Percentiles rank a stretch among this genome's conserved stretches.
phyloP scores from a whole-genome alignment of 225 moss, liverwort and hornwort genomes.

The Asterella californica region DNA sequence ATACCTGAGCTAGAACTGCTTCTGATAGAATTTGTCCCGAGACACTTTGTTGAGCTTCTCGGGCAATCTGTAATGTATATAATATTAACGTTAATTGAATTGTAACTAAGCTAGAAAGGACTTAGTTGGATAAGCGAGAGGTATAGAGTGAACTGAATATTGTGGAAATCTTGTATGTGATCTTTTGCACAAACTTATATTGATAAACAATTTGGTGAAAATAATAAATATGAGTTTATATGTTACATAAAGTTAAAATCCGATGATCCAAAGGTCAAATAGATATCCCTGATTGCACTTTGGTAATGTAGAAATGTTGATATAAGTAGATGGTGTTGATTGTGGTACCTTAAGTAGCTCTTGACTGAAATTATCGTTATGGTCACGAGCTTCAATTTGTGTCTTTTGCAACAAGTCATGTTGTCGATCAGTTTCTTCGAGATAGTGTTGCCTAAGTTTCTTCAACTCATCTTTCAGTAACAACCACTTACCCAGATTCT shows the following conservation, averaged over 20 bases:
- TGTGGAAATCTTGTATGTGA: background rate
- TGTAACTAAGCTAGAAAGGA: background rate
- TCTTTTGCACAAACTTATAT: background rate
- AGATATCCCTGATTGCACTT: too few species aligned
- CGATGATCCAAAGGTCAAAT: too few species aligned
- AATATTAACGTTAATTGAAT: background rate
- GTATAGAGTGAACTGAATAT: background rate
- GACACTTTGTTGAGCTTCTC: slow-evolving; percentile 69
- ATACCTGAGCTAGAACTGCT: slow-evolving; percentile 48
- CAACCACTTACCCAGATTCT: slow-evolving; percentile 66
- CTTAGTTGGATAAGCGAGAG: background rate
- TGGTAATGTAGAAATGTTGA: too few species aligned
- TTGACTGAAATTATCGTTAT: slow-evolving; percentile 53
- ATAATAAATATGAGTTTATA: too few species aligned
- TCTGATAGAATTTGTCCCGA: slow-evolving; percentile 58
- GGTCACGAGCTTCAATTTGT: slow-evolving; percentile 58
- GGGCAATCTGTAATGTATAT: slow-evolving; percentile 50
- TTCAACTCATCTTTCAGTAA: slow-evolving; percentile 55
- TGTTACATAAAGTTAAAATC: too few species aligned
- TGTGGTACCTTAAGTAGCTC: slow-evolving; percentile 58
- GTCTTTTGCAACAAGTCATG: slow-evolving; percentile 52
- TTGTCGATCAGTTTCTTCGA: slow-evolving; percentile 48
- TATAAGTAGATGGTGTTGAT: background rate
- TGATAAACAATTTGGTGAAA: too few species aligned
- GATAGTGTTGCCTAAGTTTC: slow-evolving; percentile 49